Evolutionary conservation across 2,329 filamentous ascomycete genomes (phyloP), one percentile per base, ranked within the genome.

Genomic region (Epichloe sp.): DNA sequence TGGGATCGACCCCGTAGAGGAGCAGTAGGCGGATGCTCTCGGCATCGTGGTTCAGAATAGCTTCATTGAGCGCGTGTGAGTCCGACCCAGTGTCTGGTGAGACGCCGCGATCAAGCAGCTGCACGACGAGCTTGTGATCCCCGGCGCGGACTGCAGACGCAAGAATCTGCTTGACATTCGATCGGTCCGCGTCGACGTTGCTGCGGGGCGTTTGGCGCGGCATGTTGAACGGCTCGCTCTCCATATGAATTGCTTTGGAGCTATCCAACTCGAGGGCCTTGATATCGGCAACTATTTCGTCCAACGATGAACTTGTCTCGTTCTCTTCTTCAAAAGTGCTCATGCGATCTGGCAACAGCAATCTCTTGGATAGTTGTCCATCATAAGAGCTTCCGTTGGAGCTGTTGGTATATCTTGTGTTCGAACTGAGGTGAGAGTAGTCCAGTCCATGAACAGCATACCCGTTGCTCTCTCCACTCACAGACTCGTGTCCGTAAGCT

Each of bases 51-150:
- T 69, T 67, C 34, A 71, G 54, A 12, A 80, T 66, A 1, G 79
- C 76, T 52, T 80, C 75, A 53, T 72, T 74, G 6, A 82, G 68
- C 3, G 74, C 68, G 50, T 75, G 67, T 14, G 70, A 60, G 0
- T 78, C 72, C 0, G 67, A 55, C 0, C 69, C 69, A 1, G 70
- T 70, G 52, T 78, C 72, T 5, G 78, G 68, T 17, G 76, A 68
- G 11, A 78, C 76, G 43, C 79, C 79, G 5, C 75, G 73, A 56
- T 81, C 76, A 3, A 82, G 69, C 6, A 82, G 67, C 59, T 80
- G 75, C 63, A 78, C 74, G 1, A 80, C 63, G 37, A 77, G 63
- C 57, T 75, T 75, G 59, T 79, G 74, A 57, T 82, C 80, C 57
- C 70, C 74, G 37, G 69, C 68, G n/a, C 77, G 72, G 12, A 83